These are phyloP conservation scores for Candida caryicola DNA, from an alignment of 805 yeast genomes.

Conservation along the genomic window DNA sequence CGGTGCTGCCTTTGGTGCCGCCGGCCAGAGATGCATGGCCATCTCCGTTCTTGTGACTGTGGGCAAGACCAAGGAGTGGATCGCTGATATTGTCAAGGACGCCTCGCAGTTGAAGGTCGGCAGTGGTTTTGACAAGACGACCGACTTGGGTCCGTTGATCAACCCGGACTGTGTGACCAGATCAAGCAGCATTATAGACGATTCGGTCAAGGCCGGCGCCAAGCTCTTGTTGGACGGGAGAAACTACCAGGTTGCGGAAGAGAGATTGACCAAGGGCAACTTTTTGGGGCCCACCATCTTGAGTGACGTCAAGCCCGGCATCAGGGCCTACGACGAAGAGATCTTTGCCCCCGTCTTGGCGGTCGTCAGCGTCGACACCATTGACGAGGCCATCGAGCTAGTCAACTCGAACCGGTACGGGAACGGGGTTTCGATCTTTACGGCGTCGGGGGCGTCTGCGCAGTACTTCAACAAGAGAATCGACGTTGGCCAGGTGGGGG, in stretches of 20 bases:
- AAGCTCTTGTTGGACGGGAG: constrained; percentile 63
- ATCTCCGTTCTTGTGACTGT: constrained; percentile 71
- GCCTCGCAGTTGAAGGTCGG: constrained; percentile 58
- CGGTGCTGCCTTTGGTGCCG: constrained; percentile 81
- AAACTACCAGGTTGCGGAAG: constrained; percentile 37
- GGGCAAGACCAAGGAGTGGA: constrained; percentile 63
- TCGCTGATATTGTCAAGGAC: constrained; percentile 53
- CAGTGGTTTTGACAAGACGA: constrained; percentile 61
- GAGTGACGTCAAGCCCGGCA: constrained; percentile 60
- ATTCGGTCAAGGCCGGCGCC: constrained; percentile 60
- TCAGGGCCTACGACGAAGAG: constrained; percentile 71
- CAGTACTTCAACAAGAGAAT: constrained; percentile 66
- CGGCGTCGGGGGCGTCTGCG: constrained; percentile 66
- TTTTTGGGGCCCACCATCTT: constrained; percentile 71
- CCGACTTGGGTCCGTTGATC: constrained; percentile 73
- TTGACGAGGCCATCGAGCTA: constrained; percentile 65
- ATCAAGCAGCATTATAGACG: constrained; percentile 54
- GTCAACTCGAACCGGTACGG: constrained; percentile 61
- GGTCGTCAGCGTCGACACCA: constrained; percentile 57
- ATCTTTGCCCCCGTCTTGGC: constrained; percentile 75
- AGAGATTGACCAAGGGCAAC: constrained; percentile 51
- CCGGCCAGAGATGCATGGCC: constrained; percentile 84
- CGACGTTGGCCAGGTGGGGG: constrained; percentile 75
- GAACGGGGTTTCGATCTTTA: constrained; percentile 69
- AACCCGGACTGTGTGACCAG: constrained; percentile 55